Percentiles rank a stretch among this genome's conserved stretches.
These are phyloP conservation scores for Vanderwaltozyma yarrowii DNA, from an alignment of 805 yeast species.

Conservation along the genomic window DNA sequence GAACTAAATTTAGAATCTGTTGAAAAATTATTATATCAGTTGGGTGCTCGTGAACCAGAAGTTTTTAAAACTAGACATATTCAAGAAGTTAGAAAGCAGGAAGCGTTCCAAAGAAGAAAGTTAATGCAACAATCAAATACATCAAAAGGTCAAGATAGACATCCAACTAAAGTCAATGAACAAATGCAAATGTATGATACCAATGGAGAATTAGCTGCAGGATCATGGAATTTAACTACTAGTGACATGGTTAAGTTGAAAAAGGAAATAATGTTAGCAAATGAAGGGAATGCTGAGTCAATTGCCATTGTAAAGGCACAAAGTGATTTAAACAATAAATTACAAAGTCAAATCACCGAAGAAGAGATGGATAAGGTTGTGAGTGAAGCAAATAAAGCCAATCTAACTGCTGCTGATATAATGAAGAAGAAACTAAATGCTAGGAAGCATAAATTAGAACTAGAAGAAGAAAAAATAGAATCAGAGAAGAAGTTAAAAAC, in stretches of 20 bases:
- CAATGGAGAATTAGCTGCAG: conserved; percentile 61
- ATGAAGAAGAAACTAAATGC: conserved; percentile 29
- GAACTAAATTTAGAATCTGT: conserved; percentile 64
- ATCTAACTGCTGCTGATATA: conserved; percentile 38
- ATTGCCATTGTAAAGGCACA: conserved; percentile 48
- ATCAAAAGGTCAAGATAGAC: conserved; percentile 66
- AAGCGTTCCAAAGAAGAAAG: conserved; percentile 44
- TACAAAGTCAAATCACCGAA: conserved; percentile 19
- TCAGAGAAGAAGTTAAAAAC: conserved; percentile 10
- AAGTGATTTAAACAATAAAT: conserved; percentile 21
- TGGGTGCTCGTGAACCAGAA: conserved; percentile 66
- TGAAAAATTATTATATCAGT: conserved; percentile 51
- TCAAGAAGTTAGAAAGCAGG: conserved; percentile 59
- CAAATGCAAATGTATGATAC: conserved; percentile 72
- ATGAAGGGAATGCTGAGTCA: conserved; percentile 58
- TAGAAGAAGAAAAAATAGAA: conserved; percentile 14
- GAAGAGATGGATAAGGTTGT: conserved; percentile 25
- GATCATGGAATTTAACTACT: conserved; percentile 54
- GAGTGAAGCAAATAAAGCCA: conserved; percentile 30
- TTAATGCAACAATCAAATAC: conserved; percentile 43
- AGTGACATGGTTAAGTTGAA: conserved; percentile 59
- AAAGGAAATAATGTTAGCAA: conserved; percentile 55
- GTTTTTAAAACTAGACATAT: conserved; percentile 65
- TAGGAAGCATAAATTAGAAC: conserved; percentile 19
- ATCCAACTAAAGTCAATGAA: conserved; percentile 56